Base-by-base conservation (phyloP, 2,329 filamentous ascomycete genomes). In the Fonsecaea multimorphosa region DNA sequence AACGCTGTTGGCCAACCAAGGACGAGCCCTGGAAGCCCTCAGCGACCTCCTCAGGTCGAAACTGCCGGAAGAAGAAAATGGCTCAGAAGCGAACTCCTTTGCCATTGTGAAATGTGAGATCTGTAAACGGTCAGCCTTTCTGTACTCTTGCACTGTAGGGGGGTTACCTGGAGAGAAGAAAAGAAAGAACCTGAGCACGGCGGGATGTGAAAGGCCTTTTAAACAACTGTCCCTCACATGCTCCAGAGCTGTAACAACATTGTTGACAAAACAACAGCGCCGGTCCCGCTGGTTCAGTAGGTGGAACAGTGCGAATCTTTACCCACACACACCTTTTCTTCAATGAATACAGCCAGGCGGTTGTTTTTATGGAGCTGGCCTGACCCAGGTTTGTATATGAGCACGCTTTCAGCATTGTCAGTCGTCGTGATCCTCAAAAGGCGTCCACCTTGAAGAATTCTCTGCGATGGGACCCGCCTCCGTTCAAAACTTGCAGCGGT, bases 1-100 rank as follows among this genome's bases (percentile, higher is more conserved):
- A 44, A 64, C 61, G 40, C 67, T 68, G 46, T 64, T 64, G 61
- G 46, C 64, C 67, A 68, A 59, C 67, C 67, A 66, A 56, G 67
- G 67, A 49, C 67, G 63, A 61, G 64, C 36, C 67, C 67, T 63
- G 64, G 67, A 38, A 49, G 63, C 64, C 63, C 67, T 55, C 61
- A 46, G 51, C 22, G 36, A 40, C 64, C 46, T 66, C 61, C 67
- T 66, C 57, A 63, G 54, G 61, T 66, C 56, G 36, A 60, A 53
- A 52, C 46, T 24, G 57, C 60, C 57, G 34, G 53, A 59, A 40
- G 55, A 24, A 14, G 62, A 64, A 22, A 19, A 53, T 29, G 62
- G 34, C 51, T 55, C 32, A 51, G 57, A 61, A 36, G 16, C 38
- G 46, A 49, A 53, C 40, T 57, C 24, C 52, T 49, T 53, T 54